Percentiles rank a stretch among this genome's conserved stretches.
phyloP scores from a whole-genome alignment of 2,329 filamentous ascomycete genomes.

The Fusarium globosum region DNA sequence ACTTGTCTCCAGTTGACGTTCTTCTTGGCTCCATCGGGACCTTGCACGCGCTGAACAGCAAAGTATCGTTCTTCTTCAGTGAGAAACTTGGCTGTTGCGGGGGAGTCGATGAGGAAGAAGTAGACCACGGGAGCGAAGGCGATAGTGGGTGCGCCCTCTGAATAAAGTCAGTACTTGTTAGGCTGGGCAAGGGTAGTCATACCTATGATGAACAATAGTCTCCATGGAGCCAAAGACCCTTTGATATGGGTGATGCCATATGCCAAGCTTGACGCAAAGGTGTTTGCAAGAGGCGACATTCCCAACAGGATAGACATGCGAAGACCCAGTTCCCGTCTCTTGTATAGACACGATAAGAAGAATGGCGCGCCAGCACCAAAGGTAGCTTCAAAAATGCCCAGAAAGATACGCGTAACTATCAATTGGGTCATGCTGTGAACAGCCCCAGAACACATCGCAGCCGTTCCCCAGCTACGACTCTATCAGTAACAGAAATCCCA shows the following conservation, averaged over 20 bases:
- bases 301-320: conserved; percentile 18
- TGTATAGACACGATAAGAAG: conserved; percentile 30
- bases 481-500: rapidly evolving
- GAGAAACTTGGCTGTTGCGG: conserved; percentile 16
- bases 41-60: conserved; percentile 8
- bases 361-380: conserved; percentile 36
- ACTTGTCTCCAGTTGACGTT: conserved; percentile 28
- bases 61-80: conserved; percentile 6
- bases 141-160: conserved; percentile 24
- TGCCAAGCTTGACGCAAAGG: conserved; percentile 24
- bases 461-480: conserved; percentile 20
- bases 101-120: conserved; percentile 34
- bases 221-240: conserved; percentile 21
- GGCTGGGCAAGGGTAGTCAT: rapidly evolving
- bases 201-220: conserved; percentile 13
- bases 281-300: conserved; percentile 32
- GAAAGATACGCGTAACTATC: conserved; percentile 9
- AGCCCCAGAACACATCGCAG: conserved; percentile 33
- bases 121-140: conserved; percentile 14
- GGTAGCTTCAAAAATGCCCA: conserved; percentile 31
- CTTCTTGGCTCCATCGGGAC: background rate
- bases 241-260: conserved; percentile 28
- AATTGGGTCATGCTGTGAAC: conserved; percentile 12
- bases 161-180: rapidly evolving
- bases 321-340: conserved; percentile 20